phyloP scores from a whole-genome alignment of 257 asterid species.

The Gynochthodes officinalis region DNA sequence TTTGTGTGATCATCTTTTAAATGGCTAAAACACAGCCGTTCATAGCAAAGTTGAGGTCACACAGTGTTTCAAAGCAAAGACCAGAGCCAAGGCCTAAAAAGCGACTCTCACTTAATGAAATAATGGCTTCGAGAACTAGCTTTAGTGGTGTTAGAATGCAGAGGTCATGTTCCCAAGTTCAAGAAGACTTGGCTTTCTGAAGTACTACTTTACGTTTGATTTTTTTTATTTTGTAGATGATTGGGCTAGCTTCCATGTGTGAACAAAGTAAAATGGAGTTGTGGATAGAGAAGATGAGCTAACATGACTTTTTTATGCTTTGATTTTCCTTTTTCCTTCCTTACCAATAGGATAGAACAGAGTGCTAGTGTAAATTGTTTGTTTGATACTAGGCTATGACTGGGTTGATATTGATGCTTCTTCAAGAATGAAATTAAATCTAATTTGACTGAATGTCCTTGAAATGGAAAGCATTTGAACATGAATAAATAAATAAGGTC shows the following conservation, averaged over 20 bases:
- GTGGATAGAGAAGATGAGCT: slow-evolving; percentile 36
- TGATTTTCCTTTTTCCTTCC: no score
- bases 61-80: slow-evolving; percentile 71
- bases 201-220: not conserved
- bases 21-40: slow-evolving; percentile 82
- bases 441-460: no score
- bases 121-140: slow-evolving; percentile 78
- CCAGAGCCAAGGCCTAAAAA: slow-evolving; percentile 58
- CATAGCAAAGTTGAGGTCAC: slow-evolving; percentile 65
- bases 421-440: slow-evolving; percentile 27
- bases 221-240: slow-evolving; percentile 5
- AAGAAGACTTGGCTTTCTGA: slow-evolving; percentile 43
- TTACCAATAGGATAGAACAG: slow-evolving; percentile 29
- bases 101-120: slow-evolving; percentile 53
- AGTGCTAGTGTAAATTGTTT: slow-evolving; percentile 51
- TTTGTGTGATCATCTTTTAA: no score
- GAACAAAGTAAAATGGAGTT: slow-evolving; percentile 15
- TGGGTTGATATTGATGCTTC: no score
- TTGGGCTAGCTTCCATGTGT: not conserved
- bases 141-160: slow-evolving; percentile 83
- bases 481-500: no score
- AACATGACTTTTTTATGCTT: slow-evolving; percentile 31
- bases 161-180: slow-evolving; percentile 54
- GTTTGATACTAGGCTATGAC: slow-evolving; percentile 18
- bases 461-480: no score